Conservation (phyloP, 1,284 basidiomycete genomes). For the Ceratobasidium sp. region DNA sequence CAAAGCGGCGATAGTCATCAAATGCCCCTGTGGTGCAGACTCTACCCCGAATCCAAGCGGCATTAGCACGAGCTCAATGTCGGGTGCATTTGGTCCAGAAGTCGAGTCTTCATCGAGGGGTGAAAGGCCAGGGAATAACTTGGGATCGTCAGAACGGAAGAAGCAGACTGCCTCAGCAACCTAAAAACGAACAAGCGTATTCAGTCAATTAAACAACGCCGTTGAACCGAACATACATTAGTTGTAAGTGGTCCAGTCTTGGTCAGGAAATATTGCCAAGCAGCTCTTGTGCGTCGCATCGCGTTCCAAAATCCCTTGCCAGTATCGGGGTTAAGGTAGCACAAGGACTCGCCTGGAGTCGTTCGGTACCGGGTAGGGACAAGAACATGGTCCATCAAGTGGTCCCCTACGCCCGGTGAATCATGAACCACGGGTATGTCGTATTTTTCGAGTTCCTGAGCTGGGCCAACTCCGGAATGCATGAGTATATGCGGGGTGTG, state of each 20-base stretch:
- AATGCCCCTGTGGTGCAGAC: no score
- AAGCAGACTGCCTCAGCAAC: slow-evolving; percentile 48
- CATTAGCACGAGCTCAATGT: slow-evolving; percentile 49
- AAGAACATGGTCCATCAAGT: slow-evolving; percentile 65
- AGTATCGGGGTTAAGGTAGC: slow-evolving; percentile 48
- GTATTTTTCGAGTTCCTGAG: slow-evolving; percentile 57
- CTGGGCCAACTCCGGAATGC: slow-evolving; percentile 71
- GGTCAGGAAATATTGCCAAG: slow-evolving; percentile 55
- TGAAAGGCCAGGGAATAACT: slow-evolving; percentile 43
- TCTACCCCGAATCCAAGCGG: no score
- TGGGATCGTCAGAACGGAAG: slow-evolving; percentile 46
- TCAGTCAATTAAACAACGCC: no score
- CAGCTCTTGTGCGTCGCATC: slow-evolving; percentile 50
- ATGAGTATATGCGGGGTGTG: slow-evolving; percentile 54
- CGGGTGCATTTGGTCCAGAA: slow-evolving; percentile 46
- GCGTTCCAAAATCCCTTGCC: slow-evolving; percentile 35
- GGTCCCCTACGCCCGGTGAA: slow-evolving; percentile 59
- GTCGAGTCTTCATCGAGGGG: slow-evolving; percentile 43
- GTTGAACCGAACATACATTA: slow-evolving; percentile 63
- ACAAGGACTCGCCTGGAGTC: slow-evolving; percentile 54
- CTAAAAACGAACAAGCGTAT: no score
- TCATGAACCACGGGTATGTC: slow-evolving; percentile 61
- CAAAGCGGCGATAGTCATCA: no score
- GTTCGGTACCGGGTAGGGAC: slow-evolving; percentile 60
- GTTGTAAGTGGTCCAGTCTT: slow-evolving; percentile 57